Conservation (phyloP, 1,139 yeast genomes). For the Pichia sp. region DNA sequence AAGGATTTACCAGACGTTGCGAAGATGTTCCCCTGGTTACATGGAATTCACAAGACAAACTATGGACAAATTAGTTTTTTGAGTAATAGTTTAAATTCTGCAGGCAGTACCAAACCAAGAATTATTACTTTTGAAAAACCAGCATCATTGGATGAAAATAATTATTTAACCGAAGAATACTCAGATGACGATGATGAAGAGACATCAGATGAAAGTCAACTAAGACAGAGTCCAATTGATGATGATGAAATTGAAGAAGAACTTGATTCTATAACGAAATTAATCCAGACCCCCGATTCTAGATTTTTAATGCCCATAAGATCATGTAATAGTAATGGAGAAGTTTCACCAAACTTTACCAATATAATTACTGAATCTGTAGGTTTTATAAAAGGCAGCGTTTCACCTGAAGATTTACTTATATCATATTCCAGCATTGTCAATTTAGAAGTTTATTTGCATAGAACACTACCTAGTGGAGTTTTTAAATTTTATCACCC, state of each 20-base stretch:
- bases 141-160: constrained; percentile 11
- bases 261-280: constrained; percentile 24
- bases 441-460: constrained; percentile 29
- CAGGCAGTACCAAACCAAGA: constrained; percentile 8
- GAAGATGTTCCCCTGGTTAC: constrained; percentile 85
- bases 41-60: constrained; percentile 56
- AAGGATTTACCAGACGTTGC: constrained; percentile 61
- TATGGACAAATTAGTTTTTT: constrained; percentile 40
- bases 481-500: constrained; percentile 17
- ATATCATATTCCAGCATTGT: constrained; percentile 34
- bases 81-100: constrained; percentile 15
- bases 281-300: constrained; percentile 12
- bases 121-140: constrained; percentile 15
- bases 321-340: constrained; percentile 32
- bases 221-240: constrained; percentile 1
- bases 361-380: constrained; percentile 37
- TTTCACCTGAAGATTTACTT: constrained; percentile 54
- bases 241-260: constrained; percentile 4
- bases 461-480: constrained; percentile 13
- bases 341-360: constrained; percentile 24
- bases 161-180: constrained; percentile 6
- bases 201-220: background rate
- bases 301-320: constrained; percentile 44
- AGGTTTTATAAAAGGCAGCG: constrained; percentile 57
- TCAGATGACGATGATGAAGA: constrained; percentile 4